Evolutionary conservation across 345 rosid species (phyloP).

Genomic region (Eucalyptus urophylla): DNA sequence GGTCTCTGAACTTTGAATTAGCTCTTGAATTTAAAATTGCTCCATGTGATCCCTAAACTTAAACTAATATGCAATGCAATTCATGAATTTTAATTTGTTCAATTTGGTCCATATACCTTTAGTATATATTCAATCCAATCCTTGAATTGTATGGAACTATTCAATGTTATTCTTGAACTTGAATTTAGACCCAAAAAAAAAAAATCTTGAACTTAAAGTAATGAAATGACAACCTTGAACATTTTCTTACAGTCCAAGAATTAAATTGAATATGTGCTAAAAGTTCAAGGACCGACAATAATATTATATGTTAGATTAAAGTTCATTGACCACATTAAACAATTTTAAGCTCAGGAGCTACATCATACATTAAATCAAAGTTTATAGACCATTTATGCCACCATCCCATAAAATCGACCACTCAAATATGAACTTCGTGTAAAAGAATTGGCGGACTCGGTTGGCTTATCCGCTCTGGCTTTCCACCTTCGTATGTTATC

Average conservation of each 20-base stretch:
- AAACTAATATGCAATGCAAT: neutral
- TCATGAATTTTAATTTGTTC: neutral
- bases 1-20: neutral
- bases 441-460: neutral
- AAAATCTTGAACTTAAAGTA: too few relatives aligned
- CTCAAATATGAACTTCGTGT: neutral
- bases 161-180: neutral
- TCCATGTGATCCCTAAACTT: neutral
- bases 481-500: constrained; percentile 5
- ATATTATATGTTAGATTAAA: neutral
- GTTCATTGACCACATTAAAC: neutral
- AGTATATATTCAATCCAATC: neutral
- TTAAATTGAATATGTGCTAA: neutral
- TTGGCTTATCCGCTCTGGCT: neutral
- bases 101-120: accelerated
- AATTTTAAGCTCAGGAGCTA: neutral
- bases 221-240: neutral
- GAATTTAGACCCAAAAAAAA: too few relatives aligned
- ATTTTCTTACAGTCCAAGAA: neutral
- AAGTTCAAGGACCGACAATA: neutral
- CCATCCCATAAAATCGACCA: neutral
- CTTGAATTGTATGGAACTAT: neutral
- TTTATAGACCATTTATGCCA: neutral
- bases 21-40: neutral
- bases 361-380: neutral